Percentiles rank a stretch among this genome's conserved stretches.
Evolutionary conservation across 139 green algal species (phyloP).

Genomic region (Ulvella scutata): DNA sequence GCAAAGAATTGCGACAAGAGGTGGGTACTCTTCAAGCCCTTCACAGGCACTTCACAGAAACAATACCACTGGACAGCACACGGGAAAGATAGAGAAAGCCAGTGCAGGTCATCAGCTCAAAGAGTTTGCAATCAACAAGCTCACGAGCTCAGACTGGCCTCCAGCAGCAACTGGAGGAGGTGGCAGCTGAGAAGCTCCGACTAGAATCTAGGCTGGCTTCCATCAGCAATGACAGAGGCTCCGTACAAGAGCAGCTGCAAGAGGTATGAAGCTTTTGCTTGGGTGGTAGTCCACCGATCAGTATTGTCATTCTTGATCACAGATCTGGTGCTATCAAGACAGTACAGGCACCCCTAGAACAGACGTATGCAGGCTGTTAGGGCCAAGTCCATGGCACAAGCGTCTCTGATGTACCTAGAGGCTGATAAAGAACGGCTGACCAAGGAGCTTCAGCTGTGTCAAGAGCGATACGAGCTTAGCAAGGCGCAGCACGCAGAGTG

Average conservation of each 20-base stretch:
- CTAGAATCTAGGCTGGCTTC: neutral
- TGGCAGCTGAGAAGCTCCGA: neutral
- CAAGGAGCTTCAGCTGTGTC: neutral
- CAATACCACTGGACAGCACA: no score
- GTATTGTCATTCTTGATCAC: no score
- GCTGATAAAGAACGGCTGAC: neutral
- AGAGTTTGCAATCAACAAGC: neutral
- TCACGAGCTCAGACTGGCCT: neutral
- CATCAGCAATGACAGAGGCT: neutral
- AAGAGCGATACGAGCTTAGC: neutral
- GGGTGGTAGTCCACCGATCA: no score
- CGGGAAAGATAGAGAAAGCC: no score
- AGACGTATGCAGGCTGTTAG: neutral
- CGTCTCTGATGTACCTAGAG: neutral
- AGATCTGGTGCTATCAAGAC: no score
- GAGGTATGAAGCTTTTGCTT: neutral
- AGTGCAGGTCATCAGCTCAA: neutral
- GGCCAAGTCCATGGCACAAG: neutral
- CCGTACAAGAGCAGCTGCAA: neutral
- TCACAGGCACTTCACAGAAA: no score
- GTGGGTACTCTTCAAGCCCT: no score
- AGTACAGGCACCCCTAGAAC: no score
- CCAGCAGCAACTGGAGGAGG: neutral
- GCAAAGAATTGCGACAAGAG: no score
- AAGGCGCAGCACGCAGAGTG: neutral